Evolutionary conservation across 345 rosid genomes (phyloP), one percentile per base, ranked within the genome.

Genomic region (Diplotaxis tenuifolia): DNA sequence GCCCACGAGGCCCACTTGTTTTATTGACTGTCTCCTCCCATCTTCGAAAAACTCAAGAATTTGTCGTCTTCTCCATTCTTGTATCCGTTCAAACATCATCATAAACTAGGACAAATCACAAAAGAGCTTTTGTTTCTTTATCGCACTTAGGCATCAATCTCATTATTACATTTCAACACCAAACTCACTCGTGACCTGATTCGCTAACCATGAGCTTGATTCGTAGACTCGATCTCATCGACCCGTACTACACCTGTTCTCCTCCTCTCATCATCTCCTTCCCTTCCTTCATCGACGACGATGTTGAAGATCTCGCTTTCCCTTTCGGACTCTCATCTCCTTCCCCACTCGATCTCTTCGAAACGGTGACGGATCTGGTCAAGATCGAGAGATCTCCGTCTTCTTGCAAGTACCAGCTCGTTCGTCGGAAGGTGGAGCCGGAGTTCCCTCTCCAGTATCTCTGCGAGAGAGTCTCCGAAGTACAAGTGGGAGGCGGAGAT

Each of bases 401-500:
- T 31, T 62, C 76, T 62, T 81, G 63, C 74, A 79, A 86, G 36
- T 84, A 82, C 86, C 80, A 63, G 83, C 76, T 85, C 82, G 32
- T 85, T 64, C 89, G 75, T 6, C 79, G 78, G 64, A 80, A 76
- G 27, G 32, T 15, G n/a, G 77, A 75, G 34, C 82, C 85, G 16
- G 83, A 79, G 19, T 60, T 79, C 69, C 76, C 78, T 12, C 55
- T 86, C 23, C 82, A 83, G 76, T 70, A 74, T 54, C 82, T 96
- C 15, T 83, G 82, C 72, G 88, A 90, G 52, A 84, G 92, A 65
- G 88, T 89, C 31, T 78, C 81, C 11, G 75, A 94, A 91, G 96
- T 88, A 84, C 81, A 85, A 82, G 3, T 77, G 84, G 89, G 83
- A 96, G 16, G 85, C 95, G 65, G 93, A 94, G 88, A 81, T 89